Conservation (phyloP, 345 rosid genomes). For the Raphanus sativus region DNA sequence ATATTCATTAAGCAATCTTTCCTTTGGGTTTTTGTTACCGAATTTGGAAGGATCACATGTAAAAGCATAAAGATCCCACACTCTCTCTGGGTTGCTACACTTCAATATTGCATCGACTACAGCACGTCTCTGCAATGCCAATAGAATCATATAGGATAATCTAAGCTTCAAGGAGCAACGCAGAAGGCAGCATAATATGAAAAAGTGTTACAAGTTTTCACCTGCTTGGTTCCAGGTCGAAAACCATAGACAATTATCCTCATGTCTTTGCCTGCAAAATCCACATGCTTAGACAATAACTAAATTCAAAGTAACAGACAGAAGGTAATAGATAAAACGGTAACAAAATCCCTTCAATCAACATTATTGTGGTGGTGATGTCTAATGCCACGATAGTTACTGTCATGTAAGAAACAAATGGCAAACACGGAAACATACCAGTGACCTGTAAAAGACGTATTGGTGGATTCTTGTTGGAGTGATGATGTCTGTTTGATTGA, state of each 20-base stretch:
- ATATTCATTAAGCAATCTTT: conserved; percentile 86
- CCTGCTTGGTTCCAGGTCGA: conserved; percentile 89
- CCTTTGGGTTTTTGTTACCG: conserved; percentile 67
- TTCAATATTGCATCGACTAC: conserved; percentile 60
- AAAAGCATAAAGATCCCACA: conserved; percentile 89
- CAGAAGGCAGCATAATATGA: neutral
- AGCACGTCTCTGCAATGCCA: conserved; percentile 63
- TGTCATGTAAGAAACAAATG: conserved; percentile 2
- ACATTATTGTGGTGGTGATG: neutral
- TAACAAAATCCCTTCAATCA: conserved; percentile 21
- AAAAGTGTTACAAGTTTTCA: conserved; percentile 19
- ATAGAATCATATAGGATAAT: neutral
- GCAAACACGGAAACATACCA: conserved; percentile 49
- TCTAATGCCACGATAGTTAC: conserved; percentile 10
- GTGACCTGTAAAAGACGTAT: conserved; percentile 79
- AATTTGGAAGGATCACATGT: conserved; percentile 70
- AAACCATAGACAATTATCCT: conserved; percentile 90
- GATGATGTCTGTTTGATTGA: conserved; percentile 65
- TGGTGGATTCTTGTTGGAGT: conserved; percentile 57
- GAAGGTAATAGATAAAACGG: conserved; percentile 7
- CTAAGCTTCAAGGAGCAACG: conserved; percentile 9
- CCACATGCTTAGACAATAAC: conserved; percentile 13
- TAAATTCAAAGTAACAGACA: conserved; percentile 1
- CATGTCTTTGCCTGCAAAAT: conserved; percentile 91
- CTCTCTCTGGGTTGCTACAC: conserved; percentile 65